Conservation (phyloP, 2,329 filamentous ascomycete species). For the Colletotrichum sidae region DNA sequence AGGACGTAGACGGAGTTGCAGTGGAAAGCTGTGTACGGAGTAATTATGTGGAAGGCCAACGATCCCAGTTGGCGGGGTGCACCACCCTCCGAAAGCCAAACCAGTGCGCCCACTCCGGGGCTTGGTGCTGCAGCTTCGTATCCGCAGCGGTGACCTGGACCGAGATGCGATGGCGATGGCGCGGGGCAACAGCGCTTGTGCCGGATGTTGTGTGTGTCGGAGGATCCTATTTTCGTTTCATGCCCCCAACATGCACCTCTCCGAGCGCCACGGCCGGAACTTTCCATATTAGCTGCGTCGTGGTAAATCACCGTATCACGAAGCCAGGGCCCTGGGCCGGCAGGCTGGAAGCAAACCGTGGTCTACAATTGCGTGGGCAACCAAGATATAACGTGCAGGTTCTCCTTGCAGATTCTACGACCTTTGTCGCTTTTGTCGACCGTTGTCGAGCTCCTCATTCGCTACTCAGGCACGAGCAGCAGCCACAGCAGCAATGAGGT, state of each 20-base stretch:
- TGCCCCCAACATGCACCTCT: background rate
- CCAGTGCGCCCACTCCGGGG: constrained; percentile 18
- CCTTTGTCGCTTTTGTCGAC: no score
- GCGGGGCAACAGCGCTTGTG: constrained; percentile 19
- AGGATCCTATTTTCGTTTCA: background rate
- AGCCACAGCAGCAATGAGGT: no score
- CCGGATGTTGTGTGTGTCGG: background rate
- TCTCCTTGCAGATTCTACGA: no score
- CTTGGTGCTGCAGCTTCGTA: constrained; percentile 32
- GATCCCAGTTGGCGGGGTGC: constrained; percentile 19
- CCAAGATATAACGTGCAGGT: no score
- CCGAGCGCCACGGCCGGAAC: background rate
- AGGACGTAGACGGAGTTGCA: no score
- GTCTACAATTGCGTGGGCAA: no score
- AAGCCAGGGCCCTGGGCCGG: background rate
- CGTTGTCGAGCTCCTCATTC: no score
- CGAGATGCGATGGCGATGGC: constrained; percentile 18
- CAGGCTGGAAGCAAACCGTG: no score
- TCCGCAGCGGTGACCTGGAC: constrained; percentile 27
- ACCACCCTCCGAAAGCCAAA: background rate
- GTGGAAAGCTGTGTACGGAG: background rate
- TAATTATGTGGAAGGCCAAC: constrained; percentile 11
- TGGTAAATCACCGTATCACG: constrained; percentile 13
- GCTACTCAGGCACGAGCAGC: no score
- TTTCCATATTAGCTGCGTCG: background rate